These are phyloP conservation scores for Vanrija sp. DNA, from an alignment of 1,284 basidiomycete genomes.

Conservation along the genomic window DNA sequence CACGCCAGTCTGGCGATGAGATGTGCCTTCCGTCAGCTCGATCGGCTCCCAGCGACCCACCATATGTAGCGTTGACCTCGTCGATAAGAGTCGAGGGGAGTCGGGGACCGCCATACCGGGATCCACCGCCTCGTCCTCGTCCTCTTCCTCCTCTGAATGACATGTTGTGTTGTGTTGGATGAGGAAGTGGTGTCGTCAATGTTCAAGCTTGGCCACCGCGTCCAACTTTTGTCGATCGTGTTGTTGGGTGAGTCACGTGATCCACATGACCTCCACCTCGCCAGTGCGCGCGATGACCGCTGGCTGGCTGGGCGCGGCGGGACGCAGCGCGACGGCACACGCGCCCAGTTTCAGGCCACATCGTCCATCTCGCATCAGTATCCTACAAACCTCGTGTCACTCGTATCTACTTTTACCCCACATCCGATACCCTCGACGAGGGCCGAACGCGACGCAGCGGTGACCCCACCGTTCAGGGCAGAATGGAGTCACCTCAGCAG, in stretches of 20 bases:
- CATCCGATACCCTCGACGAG: too few relatives aligned
- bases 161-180: background rate
- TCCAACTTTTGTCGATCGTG: background rate
- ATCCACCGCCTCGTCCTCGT: background rate
- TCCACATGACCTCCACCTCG: background rate
- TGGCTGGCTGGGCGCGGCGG: too few relatives aligned
- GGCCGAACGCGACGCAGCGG: too few relatives aligned
- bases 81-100: conserved; percentile 36
- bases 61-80: conserved; percentile 31
- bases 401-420: too few relatives aligned
- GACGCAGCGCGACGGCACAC: too few relatives aligned
- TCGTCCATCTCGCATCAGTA: too few relatives aligned
- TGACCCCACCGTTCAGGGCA: too few relatives aligned
- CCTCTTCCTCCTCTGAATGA: conserved; percentile 2
- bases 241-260: conserved; percentile 3
- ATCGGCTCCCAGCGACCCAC: conserved; percentile 13
- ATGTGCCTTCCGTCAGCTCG: conserved; percentile 1
- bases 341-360: too few relatives aligned
- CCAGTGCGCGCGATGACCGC: too few relatives aligned
- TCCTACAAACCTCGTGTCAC: too few relatives aligned
- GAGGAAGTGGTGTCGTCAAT: background rate
- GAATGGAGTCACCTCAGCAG: background rate
- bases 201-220: too few relatives aligned
- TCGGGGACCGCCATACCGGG: conserved; percentile 25
- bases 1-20: background rate